Conservation (phyloP, 148 eudicot genomes). For the Oxyria digyna region DNA sequence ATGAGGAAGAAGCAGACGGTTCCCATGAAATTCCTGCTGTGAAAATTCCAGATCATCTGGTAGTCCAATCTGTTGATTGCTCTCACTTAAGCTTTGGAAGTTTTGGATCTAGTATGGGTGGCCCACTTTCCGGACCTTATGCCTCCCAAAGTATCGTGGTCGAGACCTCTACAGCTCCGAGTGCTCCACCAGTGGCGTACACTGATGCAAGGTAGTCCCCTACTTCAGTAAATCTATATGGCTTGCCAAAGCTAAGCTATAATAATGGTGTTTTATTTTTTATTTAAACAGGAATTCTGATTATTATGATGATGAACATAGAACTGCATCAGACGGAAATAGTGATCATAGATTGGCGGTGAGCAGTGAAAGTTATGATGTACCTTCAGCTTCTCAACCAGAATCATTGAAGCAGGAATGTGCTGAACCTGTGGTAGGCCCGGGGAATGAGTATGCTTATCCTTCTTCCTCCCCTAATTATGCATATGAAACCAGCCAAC, state of each 20-base stretch:
- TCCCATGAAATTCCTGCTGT: constrained; percentile 67
- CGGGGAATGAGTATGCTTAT: constrained; percentile 54
- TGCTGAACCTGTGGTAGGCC: constrained; percentile 27
- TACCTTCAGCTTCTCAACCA: constrained; percentile 50
- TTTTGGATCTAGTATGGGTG: constrained; percentile 49
- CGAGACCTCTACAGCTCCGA: constrained; percentile 38
- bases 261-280: neutral
- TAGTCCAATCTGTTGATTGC: constrained; percentile 65
- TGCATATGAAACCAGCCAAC: constrained; percentile 56
- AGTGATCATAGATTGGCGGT: constrained; percentile 44
- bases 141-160: constrained; percentile 25
- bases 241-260: neutral
- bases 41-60: constrained; percentile 74
- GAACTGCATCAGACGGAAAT: constrained; percentile 45
- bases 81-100: constrained; percentile 94
- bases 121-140: constrained; percentile 39
- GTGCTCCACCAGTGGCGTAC: constrained; percentile 40
- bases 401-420: constrained; percentile 53
- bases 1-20: neutral
- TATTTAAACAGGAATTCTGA: constrained; percentile 67
- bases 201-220: constrained; percentile 48
- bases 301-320: constrained; percentile 61
- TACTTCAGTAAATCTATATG: neutral
- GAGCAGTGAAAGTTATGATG: constrained; percentile 39
- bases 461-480: constrained; percentile 62